These are phyloP conservation scores for Sutorius australiensis DNA, from an alignment of 768 basidiomycete species.

Conservation along the genomic window DNA sequence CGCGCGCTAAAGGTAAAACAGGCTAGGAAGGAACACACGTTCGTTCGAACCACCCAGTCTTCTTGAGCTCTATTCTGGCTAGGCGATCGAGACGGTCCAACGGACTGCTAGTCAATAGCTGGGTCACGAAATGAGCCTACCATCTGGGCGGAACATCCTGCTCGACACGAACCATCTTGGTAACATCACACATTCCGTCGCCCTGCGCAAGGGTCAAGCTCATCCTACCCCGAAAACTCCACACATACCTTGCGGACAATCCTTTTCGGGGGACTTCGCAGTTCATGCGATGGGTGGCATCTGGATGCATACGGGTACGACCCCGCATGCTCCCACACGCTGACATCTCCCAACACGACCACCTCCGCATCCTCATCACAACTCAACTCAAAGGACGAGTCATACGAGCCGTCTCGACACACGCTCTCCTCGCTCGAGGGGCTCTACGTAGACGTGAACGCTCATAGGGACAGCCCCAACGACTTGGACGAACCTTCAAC, in stretches of 20 bases:
- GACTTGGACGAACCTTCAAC: constrained; percentile 16
- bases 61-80: constrained; percentile 29
- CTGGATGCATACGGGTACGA: constrained; percentile 14
- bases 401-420: constrained; percentile 4
- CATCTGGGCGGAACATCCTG: neutral
- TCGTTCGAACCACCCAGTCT: constrained; percentile 31
- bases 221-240: neutral
- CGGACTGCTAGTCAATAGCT: constrained; percentile 25
- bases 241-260: constrained; percentile 14
- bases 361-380: constrained; percentile 20
- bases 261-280: constrained; percentile 1
- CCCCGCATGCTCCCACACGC: constrained; percentile 12
- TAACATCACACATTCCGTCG: constrained; percentile 18
- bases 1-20: neutral
- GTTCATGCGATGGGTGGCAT: neutral
- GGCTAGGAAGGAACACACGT: constrained; percentile 2
- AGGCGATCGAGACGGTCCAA: constrained; percentile 28
- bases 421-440: constrained; percentile 16
- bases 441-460: constrained; percentile 6
- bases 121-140: constrained; percentile 4
- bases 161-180: constrained; percentile 24
- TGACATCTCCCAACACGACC: constrained; percentile 10
- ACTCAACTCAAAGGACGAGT: constrained; percentile 12
- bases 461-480: neutral
- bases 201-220: constrained; percentile 9